Percentiles rank a stretch among this genome's conserved stretches.
These are phyloP conservation scores for Aegilops umbellulata DNA, from an alignment of 176 grass and related monocot species.

Conservation along the genomic window DNA sequence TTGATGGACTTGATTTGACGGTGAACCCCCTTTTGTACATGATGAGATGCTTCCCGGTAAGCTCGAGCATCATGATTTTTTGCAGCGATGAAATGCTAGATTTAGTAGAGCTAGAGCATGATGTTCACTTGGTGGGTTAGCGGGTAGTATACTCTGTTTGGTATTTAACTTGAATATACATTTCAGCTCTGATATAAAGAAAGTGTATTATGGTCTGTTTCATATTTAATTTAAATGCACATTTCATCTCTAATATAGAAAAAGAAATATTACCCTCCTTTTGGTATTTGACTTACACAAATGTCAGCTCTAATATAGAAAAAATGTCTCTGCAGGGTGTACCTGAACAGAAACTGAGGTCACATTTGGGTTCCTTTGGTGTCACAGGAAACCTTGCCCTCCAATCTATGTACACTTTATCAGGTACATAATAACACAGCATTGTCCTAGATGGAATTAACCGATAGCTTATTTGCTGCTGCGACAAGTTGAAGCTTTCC, in stretches of 20 bases:
- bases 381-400: constrained; percentile 92
- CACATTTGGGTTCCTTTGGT: constrained; percentile 89
- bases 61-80: constrained; percentile 20
- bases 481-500: background rate
- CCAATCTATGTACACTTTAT: constrained; percentile 92
- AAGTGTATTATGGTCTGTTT: background rate
- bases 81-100: background rate
- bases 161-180: background rate
- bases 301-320: background rate
- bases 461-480: background rate
- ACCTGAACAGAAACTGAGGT: constrained; percentile 91
- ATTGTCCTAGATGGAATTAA: background rate
- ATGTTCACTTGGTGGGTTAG: background rate
- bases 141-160: background rate
- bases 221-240: background rate
- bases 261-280: constrained; percentile 7
- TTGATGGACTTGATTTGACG: constrained; percentile 91
- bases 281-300: background rate
- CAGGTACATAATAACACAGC: constrained; percentile 43
- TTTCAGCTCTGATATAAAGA: background rate
- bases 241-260: background rate
- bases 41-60: constrained; percentile 96
- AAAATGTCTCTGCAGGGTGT: constrained; percentile 64
- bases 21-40: constrained; percentile 94
- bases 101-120: background rate